Evolutionary conservation across 83 land plant species (phyloP).

Genomic region (Isoetes engelmannii): DNA sequence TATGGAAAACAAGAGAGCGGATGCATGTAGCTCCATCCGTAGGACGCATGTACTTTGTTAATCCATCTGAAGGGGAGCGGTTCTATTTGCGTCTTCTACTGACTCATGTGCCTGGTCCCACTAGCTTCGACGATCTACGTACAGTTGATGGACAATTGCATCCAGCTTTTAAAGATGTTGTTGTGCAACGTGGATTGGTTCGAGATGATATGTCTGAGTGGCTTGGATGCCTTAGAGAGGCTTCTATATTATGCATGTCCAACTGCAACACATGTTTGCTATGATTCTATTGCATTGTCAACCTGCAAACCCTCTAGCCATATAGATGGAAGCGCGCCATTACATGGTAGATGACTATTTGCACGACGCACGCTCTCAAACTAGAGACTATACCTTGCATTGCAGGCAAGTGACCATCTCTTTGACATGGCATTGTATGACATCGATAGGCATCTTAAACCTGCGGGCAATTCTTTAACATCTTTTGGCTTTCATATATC

Average conservation of each 20-base stretch:
- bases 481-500: not conserved
- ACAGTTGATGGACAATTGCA: not conserved
- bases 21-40: too few species aligned
- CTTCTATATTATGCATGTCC: not conserved
- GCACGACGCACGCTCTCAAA: too few species aligned
- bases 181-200: not conserved
- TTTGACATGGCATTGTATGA: too few species aligned
- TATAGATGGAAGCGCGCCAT: not conserved
- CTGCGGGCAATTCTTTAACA: too few species aligned
- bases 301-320: not conserved
- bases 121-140: slow-evolving; percentile 2
- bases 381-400: too few species aligned
- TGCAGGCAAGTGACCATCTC: too few species aligned
- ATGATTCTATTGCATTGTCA: not conserved
- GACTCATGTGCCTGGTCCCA: not conserved
- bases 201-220: not conserved
- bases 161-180: not conserved
- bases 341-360: not conserved
- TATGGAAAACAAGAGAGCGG: too few species aligned
- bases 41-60: too few species aligned
- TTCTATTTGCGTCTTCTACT: not conserved
- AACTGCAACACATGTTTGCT: not conserved
- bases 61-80: too few species aligned
- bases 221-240: not conserved
- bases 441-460: too few species aligned